Conservation (phyloP, 306 rosid species). For the Psophocarpus tetragonolobus region DNA sequence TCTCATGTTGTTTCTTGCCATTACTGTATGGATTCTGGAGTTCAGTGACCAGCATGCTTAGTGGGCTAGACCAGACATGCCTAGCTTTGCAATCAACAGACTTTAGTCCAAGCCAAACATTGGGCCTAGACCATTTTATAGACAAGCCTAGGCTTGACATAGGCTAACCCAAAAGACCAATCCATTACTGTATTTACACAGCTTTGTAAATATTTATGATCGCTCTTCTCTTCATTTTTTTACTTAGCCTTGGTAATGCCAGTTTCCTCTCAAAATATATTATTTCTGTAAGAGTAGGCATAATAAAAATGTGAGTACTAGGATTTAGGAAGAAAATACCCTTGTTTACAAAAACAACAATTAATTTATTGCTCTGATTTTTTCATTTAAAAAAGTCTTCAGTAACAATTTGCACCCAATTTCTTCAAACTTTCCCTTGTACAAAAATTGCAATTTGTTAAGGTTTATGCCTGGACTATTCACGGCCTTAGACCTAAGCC, state of each 20-base stretch:
- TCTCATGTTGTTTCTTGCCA: background rate
- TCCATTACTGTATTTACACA: background rate
- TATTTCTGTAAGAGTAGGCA: background rate
- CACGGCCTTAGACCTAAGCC: background rate
- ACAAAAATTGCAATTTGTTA: background rate
- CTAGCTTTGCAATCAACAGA: background rate
- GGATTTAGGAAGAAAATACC: background rate
- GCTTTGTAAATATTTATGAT: background rate
- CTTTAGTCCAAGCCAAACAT: background rate
- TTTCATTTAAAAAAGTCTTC: background rate
- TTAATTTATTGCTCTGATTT: background rate
- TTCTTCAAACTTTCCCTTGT: background rate
- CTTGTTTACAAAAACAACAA: background rate
- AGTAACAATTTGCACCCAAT: background rate
- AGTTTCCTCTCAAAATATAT: background rate
- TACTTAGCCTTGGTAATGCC: background rate
- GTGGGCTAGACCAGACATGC: background rate
- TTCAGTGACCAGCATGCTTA: background rate
- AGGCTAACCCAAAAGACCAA: background rate
- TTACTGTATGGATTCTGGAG: background rate
- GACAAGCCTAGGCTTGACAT: background rate
- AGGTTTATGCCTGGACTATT: background rate
- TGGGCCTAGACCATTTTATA: background rate
- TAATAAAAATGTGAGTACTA: background rate
- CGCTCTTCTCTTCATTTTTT: background rate